These are phyloP conservation scores for Diplosphaera chodatii DNA, from an alignment of 139 green algal genomes.

Conservation along the genomic window DNA sequence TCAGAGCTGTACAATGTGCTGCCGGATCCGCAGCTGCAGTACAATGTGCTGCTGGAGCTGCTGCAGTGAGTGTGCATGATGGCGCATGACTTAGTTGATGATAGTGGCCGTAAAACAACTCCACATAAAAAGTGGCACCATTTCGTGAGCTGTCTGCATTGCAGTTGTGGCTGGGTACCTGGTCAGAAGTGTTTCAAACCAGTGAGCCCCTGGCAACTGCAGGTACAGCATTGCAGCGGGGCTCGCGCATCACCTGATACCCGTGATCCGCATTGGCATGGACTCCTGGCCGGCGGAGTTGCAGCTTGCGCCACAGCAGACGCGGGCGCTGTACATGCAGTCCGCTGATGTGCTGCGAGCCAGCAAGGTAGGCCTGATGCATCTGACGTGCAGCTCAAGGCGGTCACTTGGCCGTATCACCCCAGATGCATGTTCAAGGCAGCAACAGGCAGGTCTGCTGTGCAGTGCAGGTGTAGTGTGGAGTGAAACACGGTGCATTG, in stretches of 20 bases:
- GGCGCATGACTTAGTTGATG: too few species aligned
- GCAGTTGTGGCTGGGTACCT: too few species aligned
- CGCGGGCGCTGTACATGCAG: conserved; percentile 19
- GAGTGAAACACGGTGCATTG: too few species aligned
- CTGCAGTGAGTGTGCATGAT: conserved; percentile 11
- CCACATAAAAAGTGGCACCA: too few species aligned
- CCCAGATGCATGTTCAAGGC: too few species aligned
- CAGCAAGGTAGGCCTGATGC: conserved; percentile 7
- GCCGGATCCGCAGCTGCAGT: conserved; percentile 18
- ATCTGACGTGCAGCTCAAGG: background rate
- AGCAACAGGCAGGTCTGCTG: too few species aligned
- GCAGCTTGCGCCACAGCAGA: conserved; percentile 2
- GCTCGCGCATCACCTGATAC: background rate
- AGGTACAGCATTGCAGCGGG: background rate
- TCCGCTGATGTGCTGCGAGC: conserved; percentile 22
- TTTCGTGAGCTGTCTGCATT: too few species aligned
- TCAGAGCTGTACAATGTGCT: conserved; percentile 40
- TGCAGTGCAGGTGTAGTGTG: too few species aligned
- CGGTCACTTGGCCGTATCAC: too few species aligned
- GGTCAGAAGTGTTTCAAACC: too few species aligned
- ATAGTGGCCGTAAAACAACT: too few species aligned
- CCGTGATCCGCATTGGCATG: conserved; percentile 16
- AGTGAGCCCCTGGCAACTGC: background rate
- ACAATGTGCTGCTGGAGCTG: conserved; percentile 24
- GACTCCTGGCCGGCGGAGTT: conserved; percentile 26